Conservation (phyloP, 106 monocot genomes). For the Agapanthus africanus region DNA sequence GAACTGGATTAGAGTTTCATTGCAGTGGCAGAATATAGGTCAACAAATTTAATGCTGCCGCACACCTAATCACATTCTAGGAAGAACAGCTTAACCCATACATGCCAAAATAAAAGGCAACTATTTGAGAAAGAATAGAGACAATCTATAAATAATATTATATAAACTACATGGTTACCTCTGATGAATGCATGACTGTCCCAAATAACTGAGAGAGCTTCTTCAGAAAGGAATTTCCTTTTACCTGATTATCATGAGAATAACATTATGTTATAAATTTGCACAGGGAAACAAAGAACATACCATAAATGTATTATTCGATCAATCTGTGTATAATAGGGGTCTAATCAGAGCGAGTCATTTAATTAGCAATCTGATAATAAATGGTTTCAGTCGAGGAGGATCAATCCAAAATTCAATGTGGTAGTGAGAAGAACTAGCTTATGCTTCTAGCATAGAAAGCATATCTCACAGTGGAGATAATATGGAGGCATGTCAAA, state of each 20-base stretch:
- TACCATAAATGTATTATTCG: neutral
- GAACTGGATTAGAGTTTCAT: neutral
- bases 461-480: neutral
- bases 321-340: too few relatives aligned
- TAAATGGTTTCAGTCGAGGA: neutral
- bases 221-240: slow-evolving; percentile 85
- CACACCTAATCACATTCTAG: neutral
- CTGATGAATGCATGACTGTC: slow-evolving; percentile 26
- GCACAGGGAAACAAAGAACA: neutral
- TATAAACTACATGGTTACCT: slow-evolving; percentile 25
- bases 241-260: slow-evolving; percentile 35
- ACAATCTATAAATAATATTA: neutral
- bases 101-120: neutral
- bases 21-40: neutral
- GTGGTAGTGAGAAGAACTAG: too few relatives aligned
- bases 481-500: neutral
- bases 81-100: neutral
- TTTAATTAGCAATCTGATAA: neutral
- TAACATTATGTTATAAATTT: slow-evolving; percentile 1
- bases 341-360: too few relatives aligned
- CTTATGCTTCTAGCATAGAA: neutral
- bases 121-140: neutral
- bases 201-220: slow-evolving; percentile 66
- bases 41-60: neutral
- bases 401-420: neutral